A percentile compares a stretch with the other conserved stretches of the same genome.
These are phyloP conservation scores for Nicotiana attenuata DNA, from an alignment of 257 asterid species.

Conservation along the genomic window DNA sequence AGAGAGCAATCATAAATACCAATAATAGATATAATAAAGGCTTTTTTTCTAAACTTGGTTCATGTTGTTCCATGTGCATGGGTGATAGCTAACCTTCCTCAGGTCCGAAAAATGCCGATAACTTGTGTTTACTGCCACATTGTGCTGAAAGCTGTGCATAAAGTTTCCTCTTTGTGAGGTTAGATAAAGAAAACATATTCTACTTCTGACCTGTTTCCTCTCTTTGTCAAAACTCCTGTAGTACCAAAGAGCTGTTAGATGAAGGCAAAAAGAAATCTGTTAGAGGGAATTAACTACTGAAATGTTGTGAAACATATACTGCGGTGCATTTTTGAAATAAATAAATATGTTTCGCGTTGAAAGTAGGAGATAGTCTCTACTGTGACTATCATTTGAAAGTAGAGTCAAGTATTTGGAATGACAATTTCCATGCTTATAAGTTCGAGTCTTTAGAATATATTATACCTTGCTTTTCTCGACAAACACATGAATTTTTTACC, in stretches of 20 bases:
- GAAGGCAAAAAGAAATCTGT: background rate
- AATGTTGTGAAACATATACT: background rate
- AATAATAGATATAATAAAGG: no score
- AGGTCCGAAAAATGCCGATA: background rate
- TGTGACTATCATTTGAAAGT: no score
- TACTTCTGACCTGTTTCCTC: background rate
- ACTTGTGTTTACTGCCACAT: background rate
- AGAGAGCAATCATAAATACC: no score
- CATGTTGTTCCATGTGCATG: background rate
- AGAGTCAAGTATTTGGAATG: no score
- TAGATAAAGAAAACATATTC: background rate
- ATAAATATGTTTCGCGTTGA: no score
- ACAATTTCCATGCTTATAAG: no score
- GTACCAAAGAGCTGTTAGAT: background rate
- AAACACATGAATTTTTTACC: no score
- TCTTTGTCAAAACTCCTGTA: background rate
- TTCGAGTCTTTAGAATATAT: no score
- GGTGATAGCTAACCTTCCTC: background rate
- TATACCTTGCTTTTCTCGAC: no score
- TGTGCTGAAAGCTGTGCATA: background rate
- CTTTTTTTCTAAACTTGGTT: no score
- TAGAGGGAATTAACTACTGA: background rate
- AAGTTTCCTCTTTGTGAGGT: background rate
- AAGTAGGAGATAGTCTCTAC: no score
- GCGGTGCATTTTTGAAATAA: background rate